A percentile compares a stretch with the other conserved stretches of the same genome.
Evolutionary conservation across 2,329 filamentous ascomycete species (phyloP).

Genomic region (Chalaropsis thielavioides): DNA sequence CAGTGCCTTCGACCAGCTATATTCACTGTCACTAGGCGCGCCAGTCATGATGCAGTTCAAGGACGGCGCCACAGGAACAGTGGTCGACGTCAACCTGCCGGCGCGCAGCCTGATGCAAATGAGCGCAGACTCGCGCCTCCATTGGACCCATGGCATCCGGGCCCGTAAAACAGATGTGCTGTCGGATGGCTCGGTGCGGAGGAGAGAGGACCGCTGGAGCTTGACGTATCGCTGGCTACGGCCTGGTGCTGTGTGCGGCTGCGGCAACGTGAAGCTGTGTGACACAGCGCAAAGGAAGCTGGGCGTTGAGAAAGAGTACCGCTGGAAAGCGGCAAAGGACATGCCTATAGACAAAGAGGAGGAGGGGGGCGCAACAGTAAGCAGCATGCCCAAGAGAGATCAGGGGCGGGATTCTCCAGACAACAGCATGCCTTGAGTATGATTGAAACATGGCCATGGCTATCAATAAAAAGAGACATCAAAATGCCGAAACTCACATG

Average conservation of each 20-base stretch:
- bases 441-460: no score
- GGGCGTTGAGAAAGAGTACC: conserved; percentile 36
- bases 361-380: not conserved
- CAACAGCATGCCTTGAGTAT: no score
- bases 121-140: conserved; percentile 34
- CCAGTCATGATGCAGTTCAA: conserved; percentile 33
- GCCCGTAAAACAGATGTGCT: conserved; percentile 38
- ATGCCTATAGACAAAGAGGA: no score
- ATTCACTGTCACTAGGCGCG: conserved; percentile 31
- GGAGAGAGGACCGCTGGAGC: conserved; percentile 36
- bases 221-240: conserved; percentile 41
- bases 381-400: not conserved
- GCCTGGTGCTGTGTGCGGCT: conserved; percentile 33
- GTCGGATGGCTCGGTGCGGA: conserved; percentile 31
- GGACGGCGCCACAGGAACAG: conserved; percentile 21
- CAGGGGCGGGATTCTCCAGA: no score
- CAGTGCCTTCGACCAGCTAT: conserved; percentile 31
- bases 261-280: conserved; percentile 35
- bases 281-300: conserved; percentile 35
- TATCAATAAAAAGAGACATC: no score
- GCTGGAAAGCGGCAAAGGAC: conserved; percentile 29
- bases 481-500: no score
- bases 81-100: conserved; percentile 31
- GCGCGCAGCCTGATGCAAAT: conserved; percentile 39
- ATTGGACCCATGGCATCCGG: conserved; percentile 43